Conservation (phyloP, 2,329 filamentous ascomycete species). For the Coleophoma cylindrospora region DNA sequence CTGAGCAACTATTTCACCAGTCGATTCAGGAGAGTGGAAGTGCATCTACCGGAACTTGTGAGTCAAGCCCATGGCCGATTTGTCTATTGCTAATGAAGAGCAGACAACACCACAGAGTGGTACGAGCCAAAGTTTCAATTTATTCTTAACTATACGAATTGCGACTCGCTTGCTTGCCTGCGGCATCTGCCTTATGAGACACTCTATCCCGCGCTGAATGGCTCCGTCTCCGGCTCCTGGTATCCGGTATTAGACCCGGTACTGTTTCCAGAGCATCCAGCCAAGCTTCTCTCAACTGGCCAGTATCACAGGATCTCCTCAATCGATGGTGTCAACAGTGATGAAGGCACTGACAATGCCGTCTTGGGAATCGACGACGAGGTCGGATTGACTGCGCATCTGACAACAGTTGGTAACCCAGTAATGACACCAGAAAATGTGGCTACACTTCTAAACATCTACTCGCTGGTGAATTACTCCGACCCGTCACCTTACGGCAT, state of each 20-base stretch:
- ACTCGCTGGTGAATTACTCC: neutral
- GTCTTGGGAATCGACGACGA: neutral
- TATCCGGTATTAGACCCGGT: conserved; percentile 27
- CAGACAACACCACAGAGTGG: conserved; percentile 1
- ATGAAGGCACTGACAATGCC: conserved; percentile 21
- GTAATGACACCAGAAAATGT: neutral
- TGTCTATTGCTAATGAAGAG: neutral
- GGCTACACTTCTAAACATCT: neutral
- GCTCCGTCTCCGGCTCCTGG: conserved; percentile 24
- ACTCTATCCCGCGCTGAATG: conserved; percentile 33
- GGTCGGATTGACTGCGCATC: neutral
- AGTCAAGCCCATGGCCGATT: neutral
- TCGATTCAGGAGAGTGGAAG: neutral
- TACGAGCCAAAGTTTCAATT: conserved; percentile 1
- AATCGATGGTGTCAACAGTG: conserved; percentile 30
- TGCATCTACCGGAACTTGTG: neutral
- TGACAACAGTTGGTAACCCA: conserved; percentile 1
- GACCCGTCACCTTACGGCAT: neutral
- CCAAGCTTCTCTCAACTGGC: conserved; percentile 25
- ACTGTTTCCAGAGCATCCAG: conserved; percentile 26
- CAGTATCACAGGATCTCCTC: conserved; percentile 35
- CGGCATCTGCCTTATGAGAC: neutral
- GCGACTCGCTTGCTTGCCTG: neutral
- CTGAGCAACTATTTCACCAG: neutral
- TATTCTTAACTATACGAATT: neutral